A percentile compares a stretch with the other conserved stretches of the same genome.
Evolutionary conservation across 441 rosid genomes (phyloP).

Genomic region (Pelargonium fulgidum): DNA sequence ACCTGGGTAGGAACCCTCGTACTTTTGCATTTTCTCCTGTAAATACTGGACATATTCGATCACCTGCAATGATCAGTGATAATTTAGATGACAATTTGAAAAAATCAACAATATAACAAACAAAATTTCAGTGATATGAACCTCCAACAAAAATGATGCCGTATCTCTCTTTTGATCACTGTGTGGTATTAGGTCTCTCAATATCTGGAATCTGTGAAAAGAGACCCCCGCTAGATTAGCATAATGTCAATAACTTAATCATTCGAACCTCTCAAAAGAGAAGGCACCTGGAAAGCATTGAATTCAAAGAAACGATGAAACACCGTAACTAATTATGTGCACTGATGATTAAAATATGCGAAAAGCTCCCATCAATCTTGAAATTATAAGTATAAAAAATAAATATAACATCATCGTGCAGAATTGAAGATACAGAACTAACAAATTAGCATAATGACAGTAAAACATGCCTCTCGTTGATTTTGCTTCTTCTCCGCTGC

Average conservation of each 20-base stretch:
- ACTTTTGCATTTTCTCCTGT: conserved; percentile 57
- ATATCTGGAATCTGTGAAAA: conserved; percentile 1
- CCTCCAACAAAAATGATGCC: conserved; percentile 42
- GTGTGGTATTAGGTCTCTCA: conserved; percentile 7
- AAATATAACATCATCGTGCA: neutral
- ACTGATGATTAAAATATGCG: neutral
- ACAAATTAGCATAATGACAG: neutral
- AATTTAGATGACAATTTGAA: conserved; percentile 20
- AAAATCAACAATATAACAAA: neutral
- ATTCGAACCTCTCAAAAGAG: neutral
- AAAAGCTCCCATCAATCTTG: neutral
- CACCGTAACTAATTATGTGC: neutral
- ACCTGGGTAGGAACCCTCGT: conserved; percentile 59
- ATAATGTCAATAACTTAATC: neutral
- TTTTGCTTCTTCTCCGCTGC: conserved; percentile 7
- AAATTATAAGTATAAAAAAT: neutral
- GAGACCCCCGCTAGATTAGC: neutral
- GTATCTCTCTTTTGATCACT: conserved; percentile 8
- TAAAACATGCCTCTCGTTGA: neutral
- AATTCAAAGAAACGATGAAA: neutral
- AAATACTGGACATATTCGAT: conserved; percentile 56
- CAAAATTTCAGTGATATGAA: conserved; percentile 7
- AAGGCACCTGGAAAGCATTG: neutral
- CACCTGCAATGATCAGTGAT: conserved; percentile 36
- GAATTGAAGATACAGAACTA: neutral